Base-by-base conservation (phyloP, 345 rosid species). In the Noccaea bulbosa region DNA sequence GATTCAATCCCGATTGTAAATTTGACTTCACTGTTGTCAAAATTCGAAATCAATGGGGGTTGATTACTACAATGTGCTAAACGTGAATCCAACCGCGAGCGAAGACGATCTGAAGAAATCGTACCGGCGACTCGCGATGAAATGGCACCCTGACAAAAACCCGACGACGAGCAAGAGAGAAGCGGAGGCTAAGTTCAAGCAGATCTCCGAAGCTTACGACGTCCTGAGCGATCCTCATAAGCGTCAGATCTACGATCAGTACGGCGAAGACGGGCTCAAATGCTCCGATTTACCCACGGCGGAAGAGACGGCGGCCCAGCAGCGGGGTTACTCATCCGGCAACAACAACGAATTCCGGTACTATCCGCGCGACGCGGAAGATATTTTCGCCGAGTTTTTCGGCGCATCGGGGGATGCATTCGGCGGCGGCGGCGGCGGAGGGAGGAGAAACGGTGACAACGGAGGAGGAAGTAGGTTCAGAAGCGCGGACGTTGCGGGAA, bases 131-230 rank as follows among this genome's bases (percentile, higher is more conserved):
- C 71, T 89, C 27, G 98, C 96, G 6, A 92, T 88, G 94, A 89
- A 69, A 77, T 92, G 94, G 92, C 98, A 92, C 56, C 98, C 98
- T 1, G 98, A 92, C 81, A 92, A 92, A 83, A 92, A 91, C 69
- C 96, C 85, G 2, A 49, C 85, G 3, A 49, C 69, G 20, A 80
- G 75, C 75, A 85, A 87, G 77, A 78, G 81, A 51, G 93, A 90
- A 52, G 95, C 98, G 0, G 98, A 92, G 65, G 91, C 95, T 54
- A 92, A 83, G 47, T 90, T 90, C 83, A 92, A 92, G 74, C 94
- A 83, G 46, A 78, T 90, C 73, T 88, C 88, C 14, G 89, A 88
- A 75, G 98, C 98, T 3, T 93, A 93, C 69, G 96, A 93, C 55
- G 91, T 93, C 32, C 72, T 93, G 14, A 78, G 86, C 73, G 91